Conservation (phyloP, 495 filamentous ascomycete genomes). For the Cercophora sp. region DNA sequence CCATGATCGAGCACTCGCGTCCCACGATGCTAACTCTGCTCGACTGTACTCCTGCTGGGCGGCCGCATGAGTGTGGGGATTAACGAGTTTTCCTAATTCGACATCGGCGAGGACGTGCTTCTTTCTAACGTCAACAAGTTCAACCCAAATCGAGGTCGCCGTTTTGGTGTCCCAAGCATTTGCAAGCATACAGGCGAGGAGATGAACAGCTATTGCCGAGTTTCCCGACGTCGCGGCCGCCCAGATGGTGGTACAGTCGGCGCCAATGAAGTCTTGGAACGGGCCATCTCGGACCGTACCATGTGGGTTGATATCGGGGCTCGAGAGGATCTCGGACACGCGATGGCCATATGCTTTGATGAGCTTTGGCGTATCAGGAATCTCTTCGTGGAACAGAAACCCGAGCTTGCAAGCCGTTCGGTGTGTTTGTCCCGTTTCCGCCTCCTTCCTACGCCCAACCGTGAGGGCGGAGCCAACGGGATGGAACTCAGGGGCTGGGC, state of each 20-base stretch:
- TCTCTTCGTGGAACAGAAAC: neutral
- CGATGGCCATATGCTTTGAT: neutral
- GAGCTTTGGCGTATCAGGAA: neutral
- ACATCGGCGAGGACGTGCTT: too few species aligned
- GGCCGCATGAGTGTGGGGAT: too few species aligned
- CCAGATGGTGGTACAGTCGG: neutral
- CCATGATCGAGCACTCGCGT: too few species aligned
- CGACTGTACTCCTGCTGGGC: too few species aligned
- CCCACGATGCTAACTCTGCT: too few species aligned
- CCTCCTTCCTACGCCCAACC: too few species aligned
- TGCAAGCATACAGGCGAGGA: neutral
- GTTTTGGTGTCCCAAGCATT: neutral
- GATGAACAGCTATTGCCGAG: neutral
- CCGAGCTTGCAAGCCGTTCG: too few species aligned
- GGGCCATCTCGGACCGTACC: neutral
- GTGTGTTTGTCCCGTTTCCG: too few species aligned
- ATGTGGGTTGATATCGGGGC: neutral
- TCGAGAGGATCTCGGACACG: neutral
- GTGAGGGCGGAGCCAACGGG: too few species aligned
- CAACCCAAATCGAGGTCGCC: neutral
- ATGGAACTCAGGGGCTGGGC: too few species aligned
- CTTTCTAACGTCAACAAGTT: neutral
- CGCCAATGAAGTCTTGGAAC: neutral
- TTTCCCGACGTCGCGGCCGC: neutral
- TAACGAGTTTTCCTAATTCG: too few species aligned